A percentile compares a stretch with the other conserved stretches of the same genome.
Evolutionary conservation across 352 stramenopile genomes (phyloP).

Genomic region (Globisporangium paroecandrum): DNA sequence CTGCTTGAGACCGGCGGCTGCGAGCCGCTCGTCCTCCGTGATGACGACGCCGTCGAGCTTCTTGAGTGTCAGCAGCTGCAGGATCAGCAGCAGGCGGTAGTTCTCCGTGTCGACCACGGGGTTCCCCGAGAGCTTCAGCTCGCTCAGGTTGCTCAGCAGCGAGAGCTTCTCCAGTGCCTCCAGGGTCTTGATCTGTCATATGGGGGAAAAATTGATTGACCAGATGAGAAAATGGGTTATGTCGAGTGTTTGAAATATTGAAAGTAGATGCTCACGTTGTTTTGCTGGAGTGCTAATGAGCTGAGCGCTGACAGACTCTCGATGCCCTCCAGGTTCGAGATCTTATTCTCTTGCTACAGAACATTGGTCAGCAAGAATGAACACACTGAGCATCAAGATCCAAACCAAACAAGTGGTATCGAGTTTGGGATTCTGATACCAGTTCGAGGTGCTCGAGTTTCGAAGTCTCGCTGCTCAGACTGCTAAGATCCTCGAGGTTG

Average conservation of each 20-base stretch:
- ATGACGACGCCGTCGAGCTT: conserved; percentile 58
- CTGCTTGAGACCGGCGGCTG: conserved; percentile 54
- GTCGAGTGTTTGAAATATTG: background rate
- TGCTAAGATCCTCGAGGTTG: conserved; percentile 39
- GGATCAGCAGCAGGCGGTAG: conserved; percentile 50
- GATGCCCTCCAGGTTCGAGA: conserved; percentile 49
- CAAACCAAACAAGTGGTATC: background rate
- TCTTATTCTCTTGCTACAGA: conserved; percentile 65
- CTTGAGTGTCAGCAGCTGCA: conserved; percentile 46
- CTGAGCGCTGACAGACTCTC: conserved; percentile 42
- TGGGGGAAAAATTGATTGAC: background rate
- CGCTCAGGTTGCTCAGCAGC: conserved; percentile 33
- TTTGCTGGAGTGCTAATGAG: conserved; percentile 51
- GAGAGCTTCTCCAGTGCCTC: conserved; percentile 45
- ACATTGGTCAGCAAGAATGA: background rate
- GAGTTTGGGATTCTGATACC: background rate
- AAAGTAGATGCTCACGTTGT: conserved; percentile 36
- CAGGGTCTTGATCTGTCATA: conserved; percentile 45
- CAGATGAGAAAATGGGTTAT: background rate
- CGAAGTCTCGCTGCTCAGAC: conserved; percentile 30
- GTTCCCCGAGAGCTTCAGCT: conserved; percentile 53
- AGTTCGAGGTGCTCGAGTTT: conserved; percentile 57
- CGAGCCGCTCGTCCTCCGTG: conserved; percentile 60
- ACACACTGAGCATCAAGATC: background rate
- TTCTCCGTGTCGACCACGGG: conserved; percentile 50